Base-by-base conservation (phyloP, 2,329 filamentous ascomycete genomes). In the Seiridium cupressi region DNA sequence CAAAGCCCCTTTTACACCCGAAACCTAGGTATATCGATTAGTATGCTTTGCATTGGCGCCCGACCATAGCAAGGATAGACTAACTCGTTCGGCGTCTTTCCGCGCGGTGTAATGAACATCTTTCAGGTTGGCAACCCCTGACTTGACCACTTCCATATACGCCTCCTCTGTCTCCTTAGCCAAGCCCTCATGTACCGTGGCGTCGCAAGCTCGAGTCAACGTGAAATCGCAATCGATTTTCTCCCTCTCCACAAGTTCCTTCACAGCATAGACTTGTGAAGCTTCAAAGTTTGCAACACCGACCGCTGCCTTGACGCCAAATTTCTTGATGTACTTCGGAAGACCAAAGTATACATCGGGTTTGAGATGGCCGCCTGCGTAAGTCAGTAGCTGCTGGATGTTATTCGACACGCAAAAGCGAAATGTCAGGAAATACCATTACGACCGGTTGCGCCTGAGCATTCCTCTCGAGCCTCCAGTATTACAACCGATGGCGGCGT, bases 171-270 rank as follows among this genome's bases (percentile, higher is more conserved):
- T 51, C 36, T 68, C 70, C 13, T 70, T 63, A 1, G 69, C 71
- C 10, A 71, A 66, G 13, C 61, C 63, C 10, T 69, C 59, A 44
- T 71, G 68, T 26, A 73, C 64, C 57, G 73, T 70, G 2, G 75
- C 73, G 62, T 77, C 76, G 31, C 73, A 64, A 1, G 69, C 68
- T 13, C 72, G 65, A 1, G 72, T 73, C 2, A 77, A 61, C 2
- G 66, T 66, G 32, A 76, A 72, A 35, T 78, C 75, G 51, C 76
- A 77, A 13, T 77, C 73, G 18, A 78, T 74, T 0, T 67, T 65
- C 48, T 77, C 73, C 44, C 66, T 67, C 13, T 74, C 69, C 10
- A 77, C 65, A 4, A 77, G 65, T 2, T 69, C 64, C 54, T 74
- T 71, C 32, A 78, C 61, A 0, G 67, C 69, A 1, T 63, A 59